Evolutionary conservation across 1,284 basidiomycete species (phyloP).

Genomic region (Ceratobasidium sp.): DNA sequence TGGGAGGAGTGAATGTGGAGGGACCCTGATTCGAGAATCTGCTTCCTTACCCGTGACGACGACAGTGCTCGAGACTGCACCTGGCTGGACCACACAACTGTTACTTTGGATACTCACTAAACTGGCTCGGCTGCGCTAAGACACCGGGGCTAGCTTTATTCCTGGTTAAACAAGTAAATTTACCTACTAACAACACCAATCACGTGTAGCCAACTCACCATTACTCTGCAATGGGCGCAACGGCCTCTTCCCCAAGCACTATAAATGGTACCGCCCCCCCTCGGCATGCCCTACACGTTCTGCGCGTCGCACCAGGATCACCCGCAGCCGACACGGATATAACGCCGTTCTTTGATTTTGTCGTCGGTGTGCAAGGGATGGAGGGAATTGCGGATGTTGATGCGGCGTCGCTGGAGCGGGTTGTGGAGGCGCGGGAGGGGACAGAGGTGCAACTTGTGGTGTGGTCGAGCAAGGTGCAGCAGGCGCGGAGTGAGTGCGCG

Average conservation of each 20-base stretch:
- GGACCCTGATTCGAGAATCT: background rate
- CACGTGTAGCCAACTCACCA: slow-evolving; percentile 11
- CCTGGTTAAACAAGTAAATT: too few species aligned
- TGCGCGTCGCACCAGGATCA: slow-evolving; percentile 87
- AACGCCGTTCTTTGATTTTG: slow-evolving; percentile 97
- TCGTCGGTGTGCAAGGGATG: slow-evolving; percentile 85
- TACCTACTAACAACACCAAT: too few species aligned
- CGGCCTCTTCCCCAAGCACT: slow-evolving; percentile 59
- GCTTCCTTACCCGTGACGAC: background rate
- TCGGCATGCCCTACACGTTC: slow-evolving; percentile 77
- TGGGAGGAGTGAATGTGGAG: background rate
- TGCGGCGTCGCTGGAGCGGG: slow-evolving; percentile 77
- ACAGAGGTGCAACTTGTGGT: slow-evolving; percentile 79
- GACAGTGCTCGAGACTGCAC: too few species aligned
- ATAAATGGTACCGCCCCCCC: slow-evolving; percentile 66
- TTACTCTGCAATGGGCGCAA: slow-evolving; percentile 45
- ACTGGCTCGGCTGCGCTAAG: background rate
- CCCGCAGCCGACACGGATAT: slow-evolving; percentile 86
- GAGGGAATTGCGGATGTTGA: slow-evolving; percentile 62
- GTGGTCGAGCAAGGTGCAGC: slow-evolving; percentile 90
- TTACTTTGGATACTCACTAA: background rate
- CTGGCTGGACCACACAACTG: background rate
- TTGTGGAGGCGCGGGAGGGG: slow-evolving; percentile 91
- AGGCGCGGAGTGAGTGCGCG: slow-evolving; percentile 75
- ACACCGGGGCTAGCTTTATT: too few species aligned